Base-by-base conservation (phyloP, 2,329 filamentous ascomycete species). In the Knoxdaviesia capensis region DNA sequence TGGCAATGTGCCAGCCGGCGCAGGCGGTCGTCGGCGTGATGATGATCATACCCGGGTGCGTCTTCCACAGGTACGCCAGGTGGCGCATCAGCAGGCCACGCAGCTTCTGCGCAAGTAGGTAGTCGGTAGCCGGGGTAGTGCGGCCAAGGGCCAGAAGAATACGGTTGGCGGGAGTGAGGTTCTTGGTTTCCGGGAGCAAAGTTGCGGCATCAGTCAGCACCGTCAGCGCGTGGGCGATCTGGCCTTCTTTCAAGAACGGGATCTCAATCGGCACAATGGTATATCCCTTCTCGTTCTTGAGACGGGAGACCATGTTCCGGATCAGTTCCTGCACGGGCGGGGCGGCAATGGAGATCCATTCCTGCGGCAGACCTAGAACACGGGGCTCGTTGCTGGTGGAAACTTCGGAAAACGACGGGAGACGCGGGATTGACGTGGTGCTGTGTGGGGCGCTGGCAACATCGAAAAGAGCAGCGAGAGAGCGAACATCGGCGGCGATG, bases 181-280 rank as follows among this genome's bases (percentile, higher is more conserved):
- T 62, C 5, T 56, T 51, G 1, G 65, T 59, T 9, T 74, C 55
- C 3, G 62, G 45, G 56, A 71, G 49, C 10, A 68, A 48, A 1
- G 64, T 61, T 1, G 64, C 58, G 1, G 57, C 65, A 36, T 87
- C 80, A 6, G 69, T 67, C 42, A 87, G 69, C 46, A 86, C 80
- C 1, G 80, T 83, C 46, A 87, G 57, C 28, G 77, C 76, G 55
- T 87, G 81, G 0, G 80, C 80, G 20, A 73, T 66, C 55, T 85
- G 79, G 28, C 77, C 79, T 50, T 82, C 69, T 7, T 64, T 52
- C 1, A 74, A 49, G 30, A 73, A 64, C 0, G 76, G 75, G 40
- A 80, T 68, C 4, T 61, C 59, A 45, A 80, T 69, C 34, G 71
- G 61, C 3, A 78, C 58, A 2, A 66, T 52, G 10, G 55, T 54